Percentiles rank a stretch among this genome's conserved stretches.
phyloP scores from a whole-genome alignment of 2,329 filamentous ascomycete genomes.

The Arthroderma sp. region DNA sequence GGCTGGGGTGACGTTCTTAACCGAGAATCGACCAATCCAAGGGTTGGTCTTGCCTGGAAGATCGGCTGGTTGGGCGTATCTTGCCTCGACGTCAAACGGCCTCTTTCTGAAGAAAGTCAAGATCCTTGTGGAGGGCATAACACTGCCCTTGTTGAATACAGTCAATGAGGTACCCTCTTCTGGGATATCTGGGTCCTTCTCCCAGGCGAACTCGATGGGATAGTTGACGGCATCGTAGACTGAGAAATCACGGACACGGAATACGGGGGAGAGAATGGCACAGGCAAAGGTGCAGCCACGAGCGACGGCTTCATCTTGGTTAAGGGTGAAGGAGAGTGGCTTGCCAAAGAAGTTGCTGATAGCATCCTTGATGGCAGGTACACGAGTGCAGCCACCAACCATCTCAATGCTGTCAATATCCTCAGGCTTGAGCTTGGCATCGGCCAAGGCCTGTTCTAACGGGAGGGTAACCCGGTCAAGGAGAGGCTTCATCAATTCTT shows the following conservation, averaged over 20 bases:
- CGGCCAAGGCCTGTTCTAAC: constrained; percentile 82
- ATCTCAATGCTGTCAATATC: constrained; percentile 92
- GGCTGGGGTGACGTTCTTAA: constrained; percentile 93
- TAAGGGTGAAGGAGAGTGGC: constrained; percentile 84
- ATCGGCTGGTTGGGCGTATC: constrained; percentile 73
- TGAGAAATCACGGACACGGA: constrained; percentile 96
- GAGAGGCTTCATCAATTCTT: constrained; percentile 76
- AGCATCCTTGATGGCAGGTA: constrained; percentile 79
- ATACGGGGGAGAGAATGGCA: constrained; percentile 90
- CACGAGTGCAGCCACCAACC: constrained; percentile 86
- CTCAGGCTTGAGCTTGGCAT: constrained; percentile 78
- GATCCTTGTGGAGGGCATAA: constrained; percentile 97
- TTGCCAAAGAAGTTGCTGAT: constrained; percentile 90
- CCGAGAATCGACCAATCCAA: constrained; percentile 94
- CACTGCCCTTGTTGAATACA: constrained; percentile 94
- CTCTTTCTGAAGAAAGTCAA: constrained; percentile 99
- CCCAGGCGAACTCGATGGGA: constrained; percentile 97
- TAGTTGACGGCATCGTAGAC: constrained; percentile 97
- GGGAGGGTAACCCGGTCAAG: constrained; percentile 59
- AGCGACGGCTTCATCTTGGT: constrained; percentile 94
- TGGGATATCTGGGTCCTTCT: constrained; percentile 94
- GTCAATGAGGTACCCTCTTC: constrained; percentile 96
- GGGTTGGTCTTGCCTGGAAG: constrained; percentile 83
- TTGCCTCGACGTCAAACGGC: constrained; percentile 88
- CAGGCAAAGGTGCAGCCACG: constrained; percentile 95